Base-by-base conservation (phyloP, 495 filamentous ascomycete species). In the Aspergillus taichungensis region DNA sequence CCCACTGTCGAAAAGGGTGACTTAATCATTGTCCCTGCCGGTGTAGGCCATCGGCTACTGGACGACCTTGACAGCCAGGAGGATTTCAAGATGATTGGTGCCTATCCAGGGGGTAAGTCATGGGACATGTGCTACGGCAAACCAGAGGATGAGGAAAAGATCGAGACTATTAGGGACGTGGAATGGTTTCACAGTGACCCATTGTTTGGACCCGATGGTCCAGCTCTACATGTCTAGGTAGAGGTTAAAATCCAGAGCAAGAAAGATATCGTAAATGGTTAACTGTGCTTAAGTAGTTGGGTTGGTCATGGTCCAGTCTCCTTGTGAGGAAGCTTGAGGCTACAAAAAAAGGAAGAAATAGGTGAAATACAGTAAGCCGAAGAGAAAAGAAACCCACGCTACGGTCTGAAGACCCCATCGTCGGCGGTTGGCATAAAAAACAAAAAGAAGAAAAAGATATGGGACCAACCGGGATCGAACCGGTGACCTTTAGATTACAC, bases 91-190 rank as follows among this genome's bases (percentile, higher is more conserved):
- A 86, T 85, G 79, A 74, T 87, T 6, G 82, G 80, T 8, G 72
- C 69, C 37, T 87, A 85, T 68, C 79, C 78, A 7, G 62, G 46
- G 34, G 70, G 69, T 2, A 74, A 71, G 39, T 53, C 62, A 27
- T 85, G 78, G 76, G 80, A 84, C 58, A 83, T 85, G 80, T 85
- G 81, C 49, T 86, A 84, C 64, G 81, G 83, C 14, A 62, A 62
- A 45, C 42, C 52, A 11, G 72, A 62, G 3, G 77, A 82, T 50
- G 69, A 77, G 49, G 61, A 63, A 33, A 74, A 75, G 53, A 55
- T 73, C 10, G 52, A 66, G 30, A 41, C 33, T 5, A 81, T 84
- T 39, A 47, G 54, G 37, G 42, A 57, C 10, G 40, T 81, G 47
- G 53, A 56, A 4, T 83, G 77, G 80, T 81, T 83, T 49, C 57